Conservation (phyloP, 345 rosid genomes). For the Eucalyptus polyanthemos region DNA sequence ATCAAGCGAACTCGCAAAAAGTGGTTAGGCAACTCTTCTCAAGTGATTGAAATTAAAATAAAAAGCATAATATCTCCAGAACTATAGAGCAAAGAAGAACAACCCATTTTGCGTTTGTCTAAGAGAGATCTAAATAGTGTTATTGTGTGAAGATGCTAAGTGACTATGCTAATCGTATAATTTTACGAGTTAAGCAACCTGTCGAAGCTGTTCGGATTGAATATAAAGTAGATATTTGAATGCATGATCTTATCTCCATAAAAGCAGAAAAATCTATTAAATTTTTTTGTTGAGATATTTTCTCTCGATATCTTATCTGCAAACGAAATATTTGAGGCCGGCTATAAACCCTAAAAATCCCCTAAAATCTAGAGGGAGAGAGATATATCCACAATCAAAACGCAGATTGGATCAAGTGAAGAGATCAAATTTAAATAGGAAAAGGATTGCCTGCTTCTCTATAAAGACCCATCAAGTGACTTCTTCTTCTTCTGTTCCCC, state of each 20-base stretch:
- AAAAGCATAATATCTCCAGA: neutral
- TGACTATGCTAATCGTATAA: neutral
- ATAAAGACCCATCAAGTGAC: neutral
- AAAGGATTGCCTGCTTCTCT: neutral
- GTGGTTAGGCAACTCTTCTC: neutral
- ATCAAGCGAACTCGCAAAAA: neutral
- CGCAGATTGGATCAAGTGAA: neutral
- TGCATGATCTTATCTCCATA: neutral
- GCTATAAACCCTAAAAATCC: neutral
- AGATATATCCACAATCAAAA: neutral
- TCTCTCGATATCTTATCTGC: neutral
- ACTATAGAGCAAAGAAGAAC: neutral
- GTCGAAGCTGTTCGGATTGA: neutral
- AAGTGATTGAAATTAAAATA: neutral
- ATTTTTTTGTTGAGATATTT: neutral
- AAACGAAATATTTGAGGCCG: neutral
- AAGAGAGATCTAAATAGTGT: neutral
- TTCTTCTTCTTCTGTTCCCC: neutral
- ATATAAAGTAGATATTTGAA: neutral
- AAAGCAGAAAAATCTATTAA: neutral
- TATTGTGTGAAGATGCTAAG: neutral
- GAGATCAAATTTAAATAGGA: neutral
- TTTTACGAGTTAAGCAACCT: neutral
- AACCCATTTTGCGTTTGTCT: neutral
- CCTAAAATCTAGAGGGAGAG: neutral